phyloP scores from a whole-genome alignment of 176 grass and related monocot species.

The Aegilops umbellulata region DNA sequence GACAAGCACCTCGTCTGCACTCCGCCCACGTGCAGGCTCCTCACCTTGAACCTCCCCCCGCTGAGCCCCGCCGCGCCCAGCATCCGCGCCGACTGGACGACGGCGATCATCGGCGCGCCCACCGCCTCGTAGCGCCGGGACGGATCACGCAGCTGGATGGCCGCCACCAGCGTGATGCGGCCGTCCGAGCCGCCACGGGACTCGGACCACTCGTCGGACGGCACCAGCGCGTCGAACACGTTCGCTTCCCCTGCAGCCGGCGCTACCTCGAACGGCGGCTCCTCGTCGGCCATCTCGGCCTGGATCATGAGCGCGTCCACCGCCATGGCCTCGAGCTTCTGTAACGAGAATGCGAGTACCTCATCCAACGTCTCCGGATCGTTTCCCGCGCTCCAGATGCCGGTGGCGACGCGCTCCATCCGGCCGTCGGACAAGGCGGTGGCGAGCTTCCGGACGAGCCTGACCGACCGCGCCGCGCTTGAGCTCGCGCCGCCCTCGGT shows the following conservation, averaged over 20 bases:
- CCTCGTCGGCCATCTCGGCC: conserved; percentile 65
- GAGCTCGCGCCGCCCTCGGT: conserved; percentile 64
- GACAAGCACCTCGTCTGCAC: conserved; percentile 45
- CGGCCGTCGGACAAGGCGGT: conserved; percentile 54
- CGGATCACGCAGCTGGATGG: conserved; percentile 75
- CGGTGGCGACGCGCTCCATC: conserved; percentile 61
- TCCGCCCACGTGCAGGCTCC: conserved; percentile 77
- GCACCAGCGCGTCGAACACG: conserved; percentile 55
- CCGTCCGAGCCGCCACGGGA: conserved; percentile 20
- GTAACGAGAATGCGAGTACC: conserved; percentile 67
- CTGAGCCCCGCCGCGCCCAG: conserved; percentile 23
- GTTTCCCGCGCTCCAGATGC: conserved; percentile 59
- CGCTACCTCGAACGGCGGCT: conserved; percentile 61
- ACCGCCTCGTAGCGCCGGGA: conserved; percentile 69
- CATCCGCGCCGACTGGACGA: conserved; percentile 52
- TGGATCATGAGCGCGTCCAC: conserved; percentile 79
- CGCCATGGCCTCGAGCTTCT: conserved; percentile 90
- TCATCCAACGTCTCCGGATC: conserved; percentile 73
- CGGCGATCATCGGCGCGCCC: conserved; percentile 76
- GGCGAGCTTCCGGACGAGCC: conserved; percentile 52
- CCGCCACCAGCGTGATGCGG: conserved; percentile 42
- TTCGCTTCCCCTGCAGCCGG: conserved; percentile 8
- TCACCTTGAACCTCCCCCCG: conserved; percentile 60
- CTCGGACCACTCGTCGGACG: conserved; percentile 46
- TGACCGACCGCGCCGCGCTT: conserved; percentile 57